These are phyloP conservation scores for Amoebophrya sp. DNA, from an alignment of 169 alveolate genomes.

Conservation along the genomic window DNA sequence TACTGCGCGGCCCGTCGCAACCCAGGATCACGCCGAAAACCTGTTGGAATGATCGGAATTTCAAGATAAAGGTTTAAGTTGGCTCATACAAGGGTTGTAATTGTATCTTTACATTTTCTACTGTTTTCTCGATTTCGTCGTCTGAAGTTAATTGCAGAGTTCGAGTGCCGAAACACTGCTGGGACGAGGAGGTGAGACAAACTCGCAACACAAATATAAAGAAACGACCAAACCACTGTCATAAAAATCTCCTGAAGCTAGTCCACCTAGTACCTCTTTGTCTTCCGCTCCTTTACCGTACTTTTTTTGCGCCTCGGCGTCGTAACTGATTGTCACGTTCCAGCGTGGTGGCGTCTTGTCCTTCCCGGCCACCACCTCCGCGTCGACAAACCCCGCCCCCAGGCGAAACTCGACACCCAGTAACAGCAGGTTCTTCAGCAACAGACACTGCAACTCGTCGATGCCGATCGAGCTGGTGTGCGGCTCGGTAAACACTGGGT, in stretches of 20 bases:
- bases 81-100: no score
- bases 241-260: no score
- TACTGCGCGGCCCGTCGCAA: constrained; percentile 43
- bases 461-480: constrained; percentile 41
- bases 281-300: neutral
- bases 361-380: neutral
- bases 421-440: constrained; percentile 40
- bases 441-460: constrained; percentile 41
- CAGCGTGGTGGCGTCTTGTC: neutral
- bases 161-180: no score
- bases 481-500: constrained; percentile 44
- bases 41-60: neutral
- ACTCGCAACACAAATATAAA: no score
- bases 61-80: no score
- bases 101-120: no score
- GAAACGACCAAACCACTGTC: no score
- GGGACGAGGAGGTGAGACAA: no score
- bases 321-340: neutral
- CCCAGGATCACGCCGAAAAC: constrained; percentile 42
- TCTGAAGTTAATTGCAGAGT: no score
- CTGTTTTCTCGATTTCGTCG: no score
- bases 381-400: constrained; percentile 36
- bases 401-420: constrained; percentile 43
- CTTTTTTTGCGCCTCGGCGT: neutral
- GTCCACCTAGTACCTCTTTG: no score